Conservation (phyloP, 495 filamentous ascomycete species). For the Hyphodiscus hymeniophilus region DNA sequence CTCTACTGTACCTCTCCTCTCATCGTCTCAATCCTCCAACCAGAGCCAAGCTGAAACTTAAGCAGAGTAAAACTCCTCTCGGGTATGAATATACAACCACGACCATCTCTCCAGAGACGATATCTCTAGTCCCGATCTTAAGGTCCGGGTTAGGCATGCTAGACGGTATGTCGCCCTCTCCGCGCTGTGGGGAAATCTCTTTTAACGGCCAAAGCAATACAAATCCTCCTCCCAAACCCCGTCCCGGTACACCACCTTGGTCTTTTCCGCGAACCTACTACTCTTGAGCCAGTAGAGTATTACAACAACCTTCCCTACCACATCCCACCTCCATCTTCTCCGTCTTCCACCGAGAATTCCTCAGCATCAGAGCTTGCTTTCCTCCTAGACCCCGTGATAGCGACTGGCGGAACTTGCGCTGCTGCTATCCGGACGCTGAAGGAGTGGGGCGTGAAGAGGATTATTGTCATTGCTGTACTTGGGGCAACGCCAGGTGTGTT, state of each 20-base stretch:
- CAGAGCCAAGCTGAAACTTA: neutral
- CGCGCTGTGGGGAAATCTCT: neutral
- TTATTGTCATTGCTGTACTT: conserved; percentile 72
- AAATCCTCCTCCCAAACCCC: conserved; percentile 70
- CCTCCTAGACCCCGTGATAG: conserved; percentile 86
- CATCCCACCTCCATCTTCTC: conserved; percentile 28
- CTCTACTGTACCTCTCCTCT: conserved; percentile 30
- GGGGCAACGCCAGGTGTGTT: conserved; percentile 58
- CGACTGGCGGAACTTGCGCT: conserved; percentile 81
- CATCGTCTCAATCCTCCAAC: neutral
- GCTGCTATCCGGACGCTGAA: conserved; percentile 83
- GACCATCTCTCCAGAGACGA: conserved; percentile 46
- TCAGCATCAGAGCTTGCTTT: conserved; percentile 57
- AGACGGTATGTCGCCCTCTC: conserved; percentile 45
- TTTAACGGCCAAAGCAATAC: conserved; percentile 47
- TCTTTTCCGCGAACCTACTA: conserved; percentile 79
- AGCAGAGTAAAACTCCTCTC: conserved; percentile 65
- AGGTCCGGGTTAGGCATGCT: conserved; percentile 87
- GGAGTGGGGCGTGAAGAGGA: conserved; percentile 81
- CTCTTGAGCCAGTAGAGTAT: conserved; percentile 89
- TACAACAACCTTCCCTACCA: conserved; percentile 95
- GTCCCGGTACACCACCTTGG: conserved; percentile 90
- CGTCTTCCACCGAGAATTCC: conserved; percentile 32
- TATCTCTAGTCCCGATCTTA: conserved; percentile 87
- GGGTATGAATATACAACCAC: conserved; percentile 59